phyloP scores from a whole-genome alignment of 169 alveolate genomes.

The Plasmodium coatneyi region DNA sequence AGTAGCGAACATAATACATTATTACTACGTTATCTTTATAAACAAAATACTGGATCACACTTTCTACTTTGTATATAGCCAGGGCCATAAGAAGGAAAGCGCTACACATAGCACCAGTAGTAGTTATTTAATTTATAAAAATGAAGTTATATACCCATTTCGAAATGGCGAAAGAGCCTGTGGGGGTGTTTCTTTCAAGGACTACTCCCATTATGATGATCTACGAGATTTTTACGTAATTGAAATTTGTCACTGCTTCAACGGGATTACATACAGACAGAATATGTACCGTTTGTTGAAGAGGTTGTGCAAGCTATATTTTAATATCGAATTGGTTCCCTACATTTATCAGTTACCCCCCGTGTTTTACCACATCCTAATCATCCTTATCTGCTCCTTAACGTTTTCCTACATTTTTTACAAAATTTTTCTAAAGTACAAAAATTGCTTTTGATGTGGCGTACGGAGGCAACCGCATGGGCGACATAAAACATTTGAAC shows the following conservation, averaged over 20 bases:
- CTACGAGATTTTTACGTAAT: slow-evolving; percentile 36
- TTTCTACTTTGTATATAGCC: slow-evolving; percentile 19
- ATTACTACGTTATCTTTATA: slow-evolving; percentile 39
- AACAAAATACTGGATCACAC: slow-evolving; percentile 60
- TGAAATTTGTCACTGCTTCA: slow-evolving; percentile 59
- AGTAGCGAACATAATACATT: background rate
- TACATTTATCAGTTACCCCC: slow-evolving; percentile 61
- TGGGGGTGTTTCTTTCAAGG: background rate
- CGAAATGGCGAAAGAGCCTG: background rate
- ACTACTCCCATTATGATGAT: background rate
- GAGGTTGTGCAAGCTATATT: slow-evolving; percentile 43
- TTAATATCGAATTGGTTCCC: slow-evolving; percentile 68
- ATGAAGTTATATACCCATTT: slow-evolving; percentile 61
- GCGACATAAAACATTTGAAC: background rate
- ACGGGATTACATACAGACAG: slow-evolving; percentile 70
- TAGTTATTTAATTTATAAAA: slow-evolving; percentile 50
- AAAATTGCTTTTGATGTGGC: slow-evolving; percentile 15
- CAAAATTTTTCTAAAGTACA: slow-evolving; percentile 60
- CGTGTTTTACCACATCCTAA: slow-evolving; percentile 34
- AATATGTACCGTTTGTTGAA: slow-evolving; percentile 11
- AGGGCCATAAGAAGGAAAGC: background rate
- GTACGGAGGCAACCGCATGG: background rate
- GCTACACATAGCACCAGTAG: background rate
- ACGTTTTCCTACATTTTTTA: slow-evolving; percentile 31
- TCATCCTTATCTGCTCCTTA: slow-evolving; percentile 42